A percentile compares a stretch with the other conserved stretches of the same genome.
phyloP scores from a whole-genome alignment of 352 stramenopile species.

The Phytophthora melonis region DNA sequence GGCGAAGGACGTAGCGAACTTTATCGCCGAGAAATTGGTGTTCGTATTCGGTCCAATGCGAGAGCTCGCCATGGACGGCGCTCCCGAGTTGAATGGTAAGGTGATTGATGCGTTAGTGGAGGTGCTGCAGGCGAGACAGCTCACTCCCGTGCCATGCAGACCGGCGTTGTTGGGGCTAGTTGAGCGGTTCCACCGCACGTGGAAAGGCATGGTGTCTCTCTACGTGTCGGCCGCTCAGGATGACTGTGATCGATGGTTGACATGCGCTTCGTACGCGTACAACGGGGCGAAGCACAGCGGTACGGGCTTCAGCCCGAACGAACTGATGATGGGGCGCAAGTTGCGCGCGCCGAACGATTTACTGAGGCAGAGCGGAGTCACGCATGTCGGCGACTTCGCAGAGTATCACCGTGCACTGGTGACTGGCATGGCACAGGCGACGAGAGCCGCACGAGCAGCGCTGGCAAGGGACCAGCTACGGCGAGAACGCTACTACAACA shows the following conservation, averaged over 20 bases:
- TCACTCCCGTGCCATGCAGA: constrained; percentile 9
- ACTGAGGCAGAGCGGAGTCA: constrained; percentile 3
- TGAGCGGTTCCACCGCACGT: constrained; percentile 7
- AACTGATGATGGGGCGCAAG: constrained; percentile 13
- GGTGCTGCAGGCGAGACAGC: constrained; percentile 5
- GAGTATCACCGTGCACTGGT: too few relatives aligned
- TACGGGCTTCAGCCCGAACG: constrained; percentile 17
- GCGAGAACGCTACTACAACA: too few relatives aligned
- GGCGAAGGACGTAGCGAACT: background rate
- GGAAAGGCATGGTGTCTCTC: background rate
- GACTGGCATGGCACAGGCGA: too few relatives aligned
- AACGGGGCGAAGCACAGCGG: constrained; percentile 6
- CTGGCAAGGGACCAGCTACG: too few relatives aligned
- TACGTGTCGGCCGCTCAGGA: background rate
- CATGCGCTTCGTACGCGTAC: constrained; percentile 11
- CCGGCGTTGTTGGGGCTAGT: constrained; percentile 7
- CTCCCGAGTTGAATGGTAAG: background rate
- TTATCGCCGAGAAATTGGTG: background rate
- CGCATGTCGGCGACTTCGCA: background rate
- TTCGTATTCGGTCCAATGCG: background rate
- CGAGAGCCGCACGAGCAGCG: too few relatives aligned
- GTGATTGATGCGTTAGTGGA: constrained; percentile 1
- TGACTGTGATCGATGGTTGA: constrained; percentile 13
- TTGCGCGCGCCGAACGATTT: constrained; percentile 10
- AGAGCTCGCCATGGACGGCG: constrained; percentile 9